Evolutionary conservation across 495 filamentous ascomycete genomes (phyloP), one percentile per base, ranked within the genome.

Genomic region (Penicillium pancosmium): DNA sequence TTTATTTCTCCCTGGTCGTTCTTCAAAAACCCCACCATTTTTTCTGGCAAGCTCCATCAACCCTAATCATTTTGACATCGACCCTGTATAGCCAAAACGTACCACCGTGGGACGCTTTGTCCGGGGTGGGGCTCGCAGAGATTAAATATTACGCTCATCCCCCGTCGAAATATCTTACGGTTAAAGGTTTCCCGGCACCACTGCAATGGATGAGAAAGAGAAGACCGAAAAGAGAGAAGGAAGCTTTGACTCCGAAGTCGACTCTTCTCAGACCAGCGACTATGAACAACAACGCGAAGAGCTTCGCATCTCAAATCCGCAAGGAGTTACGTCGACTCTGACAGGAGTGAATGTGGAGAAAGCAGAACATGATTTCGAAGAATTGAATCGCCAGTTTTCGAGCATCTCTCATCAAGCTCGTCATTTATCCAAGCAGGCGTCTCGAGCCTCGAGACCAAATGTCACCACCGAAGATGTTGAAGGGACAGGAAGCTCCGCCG

Each of bases 361-460:
- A 35, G 91, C 91, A 11, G 86, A 92, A 68, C 82, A 85, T 35
- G 88, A 94, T 43, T 96, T 95, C 61, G 84, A 83, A 8, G 81
- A 91, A 59, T 78, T 95, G 18, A 90, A 84, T 64, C 80, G 84
- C 46, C 86, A 93, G 73, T 78, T 96, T 25, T 87, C 87, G 15
- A 82, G 76, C 12, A 72, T 89, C 34, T 91, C 88, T 12, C 82
- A 87, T 71, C 62, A 72, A 62, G 69, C 81, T 62, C 67, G 76
- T 60, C 67, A 77, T 52, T 35, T 80, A 52, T 74, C 75, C 16
- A 66, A 69, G 53, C 75, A 83, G 52, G 75, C 68, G 10, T 69
- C 70, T 7, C 62, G 71, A 31, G 55, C 60, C 1, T 78, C 82
- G 25, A 82, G 82, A 55, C 68, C 69, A 1, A 60, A 59, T 12